phyloP scores from a whole-genome alignment of 2,329 filamentous ascomycete genomes.

The Knufia fluminis region DNA sequence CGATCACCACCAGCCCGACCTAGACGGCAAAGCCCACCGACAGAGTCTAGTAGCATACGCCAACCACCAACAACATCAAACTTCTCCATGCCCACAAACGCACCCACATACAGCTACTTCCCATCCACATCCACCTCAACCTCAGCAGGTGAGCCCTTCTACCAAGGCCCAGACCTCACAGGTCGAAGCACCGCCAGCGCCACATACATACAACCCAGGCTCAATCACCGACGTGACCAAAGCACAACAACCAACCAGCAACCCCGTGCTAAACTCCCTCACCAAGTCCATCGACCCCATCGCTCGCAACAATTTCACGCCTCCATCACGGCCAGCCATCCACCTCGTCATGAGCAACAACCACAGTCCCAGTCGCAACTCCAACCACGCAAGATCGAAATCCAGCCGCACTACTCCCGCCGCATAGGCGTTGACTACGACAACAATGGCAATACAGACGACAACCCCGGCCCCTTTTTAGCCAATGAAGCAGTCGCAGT shows the following conservation, averaged over 20 bases:
- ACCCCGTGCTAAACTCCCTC: too few relatives aligned
- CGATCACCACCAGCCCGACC: neutral
- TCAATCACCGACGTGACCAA: too few relatives aligned
- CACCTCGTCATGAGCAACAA: too few relatives aligned
- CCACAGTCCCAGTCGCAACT: too few relatives aligned
- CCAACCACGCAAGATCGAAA: neutral
- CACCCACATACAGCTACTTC: neutral
- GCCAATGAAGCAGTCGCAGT: neutral
- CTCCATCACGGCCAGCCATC: too few relatives aligned
- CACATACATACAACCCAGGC: too few relatives aligned
- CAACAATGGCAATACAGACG: neutral
- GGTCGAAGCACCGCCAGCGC: too few relatives aligned
- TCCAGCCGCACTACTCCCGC: neutral
- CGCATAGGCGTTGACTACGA: neutral
- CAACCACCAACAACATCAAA: neutral
- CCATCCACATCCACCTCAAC: neutral
- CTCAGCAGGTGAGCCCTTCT: neutral
- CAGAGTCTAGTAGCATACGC: neutral
- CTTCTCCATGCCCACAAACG: neutral
- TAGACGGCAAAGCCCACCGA: neutral
- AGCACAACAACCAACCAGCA: too few relatives aligned
- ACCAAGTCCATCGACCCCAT: too few relatives aligned
- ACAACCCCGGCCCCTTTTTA: neutral
- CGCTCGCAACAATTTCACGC: too few relatives aligned
- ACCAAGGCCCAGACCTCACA: neutral